Conservation (phyloP, 176 grass and related monocot species). For the Chrysopogon serrulatus region DNA sequence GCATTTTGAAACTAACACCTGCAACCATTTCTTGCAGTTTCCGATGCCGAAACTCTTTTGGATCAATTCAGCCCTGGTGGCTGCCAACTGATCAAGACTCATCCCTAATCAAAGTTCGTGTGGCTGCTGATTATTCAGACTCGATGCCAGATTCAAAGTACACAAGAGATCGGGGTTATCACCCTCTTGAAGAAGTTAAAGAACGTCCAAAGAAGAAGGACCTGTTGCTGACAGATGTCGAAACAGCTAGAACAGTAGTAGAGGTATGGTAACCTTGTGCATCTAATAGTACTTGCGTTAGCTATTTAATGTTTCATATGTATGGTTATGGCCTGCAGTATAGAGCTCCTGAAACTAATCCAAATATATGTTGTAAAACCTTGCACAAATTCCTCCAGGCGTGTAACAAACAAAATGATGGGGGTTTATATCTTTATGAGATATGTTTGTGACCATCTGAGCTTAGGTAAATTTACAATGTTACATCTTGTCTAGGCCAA, state of each 20-base stretch:
- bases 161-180: slow-evolving; percentile 61
- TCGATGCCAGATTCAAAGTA: slow-evolving; percentile 80
- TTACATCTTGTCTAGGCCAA: slow-evolving; percentile 64
- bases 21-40: slow-evolving; percentile 24
- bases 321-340: background rate
- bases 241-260: slow-evolving; percentile 86
- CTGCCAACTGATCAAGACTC: slow-evolving; percentile 39
- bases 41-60: slow-evolving; percentile 69
- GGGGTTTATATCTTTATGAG: background rate
- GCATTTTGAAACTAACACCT: slow-evolving; percentile 4
- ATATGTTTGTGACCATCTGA: background rate
- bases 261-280: slow-evolving; percentile 73
- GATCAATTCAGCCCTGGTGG: slow-evolving; percentile 47
- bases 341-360: background rate
- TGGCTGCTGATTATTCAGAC: slow-evolving; percentile 94
- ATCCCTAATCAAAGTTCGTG: slow-evolving; percentile 58
- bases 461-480: background rate
- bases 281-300: background rate
- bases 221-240: slow-evolving; percentile 70
- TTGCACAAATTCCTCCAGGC: background rate
- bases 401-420: background rate
- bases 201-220: slow-evolving; percentile 76
- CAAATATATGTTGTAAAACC: background rate
- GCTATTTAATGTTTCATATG: background rate
- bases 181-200: slow-evolving; percentile 98